Evolutionary conservation across 768 basidiomycete species (phyloP).

Genomic region (Psilocybe tampanensis): DNA sequence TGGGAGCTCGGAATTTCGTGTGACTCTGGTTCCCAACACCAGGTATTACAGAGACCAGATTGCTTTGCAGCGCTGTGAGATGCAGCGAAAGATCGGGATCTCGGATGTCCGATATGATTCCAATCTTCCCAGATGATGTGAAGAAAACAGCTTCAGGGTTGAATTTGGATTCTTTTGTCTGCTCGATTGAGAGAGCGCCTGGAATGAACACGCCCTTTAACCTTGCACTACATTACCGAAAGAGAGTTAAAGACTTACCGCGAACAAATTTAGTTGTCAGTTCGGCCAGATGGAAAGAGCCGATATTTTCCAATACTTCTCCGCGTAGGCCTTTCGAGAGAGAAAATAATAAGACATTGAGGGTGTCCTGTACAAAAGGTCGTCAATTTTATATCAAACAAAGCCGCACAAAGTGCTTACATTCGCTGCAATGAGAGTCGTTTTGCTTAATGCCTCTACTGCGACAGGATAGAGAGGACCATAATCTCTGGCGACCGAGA

Average conservation of each 20-base stretch:
- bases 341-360: constrained; percentile 68
- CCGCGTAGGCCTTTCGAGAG: constrained; percentile 45
- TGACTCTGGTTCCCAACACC: constrained; percentile 62
- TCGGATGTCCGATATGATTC: constrained; percentile 64
- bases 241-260: constrained; percentile 40
- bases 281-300: constrained; percentile 76
- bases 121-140: constrained; percentile 79
- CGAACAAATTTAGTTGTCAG: constrained; percentile 74
- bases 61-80: constrained; percentile 74
- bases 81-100: constrained; percentile 53
- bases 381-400: not conserved
- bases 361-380: constrained; percentile 51
- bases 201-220: not conserved
- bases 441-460: constrained; percentile 57
- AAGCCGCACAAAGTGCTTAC: constrained; percentile 39
- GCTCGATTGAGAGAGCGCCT: constrained; percentile 61
- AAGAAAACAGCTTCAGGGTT: constrained; percentile 70
- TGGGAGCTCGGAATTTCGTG: constrained; percentile 75
- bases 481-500: constrained; percentile 72
- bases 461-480: constrained; percentile 73
- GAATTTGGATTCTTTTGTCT: constrained; percentile 42
- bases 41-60: constrained; percentile 57
- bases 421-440: constrained; percentile 71
- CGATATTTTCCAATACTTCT: constrained; percentile 59
- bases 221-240: too few species aligned